Conservation (phyloP, 2,329 filamentous ascomycete species). For the Penicillium nordicum region DNA sequence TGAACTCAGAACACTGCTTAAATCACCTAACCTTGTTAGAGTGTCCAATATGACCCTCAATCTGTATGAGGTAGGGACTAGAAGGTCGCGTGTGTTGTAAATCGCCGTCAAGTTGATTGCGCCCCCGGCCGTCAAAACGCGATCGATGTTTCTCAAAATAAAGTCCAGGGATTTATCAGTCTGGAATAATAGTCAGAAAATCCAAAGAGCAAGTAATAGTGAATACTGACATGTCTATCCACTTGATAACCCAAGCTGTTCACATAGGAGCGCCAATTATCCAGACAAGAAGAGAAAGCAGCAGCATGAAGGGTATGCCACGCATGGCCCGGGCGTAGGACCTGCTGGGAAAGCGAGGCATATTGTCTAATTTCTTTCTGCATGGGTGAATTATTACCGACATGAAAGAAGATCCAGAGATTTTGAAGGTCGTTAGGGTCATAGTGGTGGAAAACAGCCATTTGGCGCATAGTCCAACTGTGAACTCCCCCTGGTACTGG, state of each 20-base stretch:
- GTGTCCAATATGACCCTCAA: neutral
- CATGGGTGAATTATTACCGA: neutral
- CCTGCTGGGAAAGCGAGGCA: neutral
- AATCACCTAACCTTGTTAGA: slow-evolving; percentile 5
- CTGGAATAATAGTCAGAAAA: neutral
- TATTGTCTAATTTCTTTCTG: neutral
- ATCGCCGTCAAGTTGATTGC: neutral
- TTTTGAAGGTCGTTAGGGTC: slow-evolving; percentile 5
- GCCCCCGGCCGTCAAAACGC: neutral
- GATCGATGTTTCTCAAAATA: neutral
- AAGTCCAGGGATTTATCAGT: neutral
- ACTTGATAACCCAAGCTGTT: neutral
- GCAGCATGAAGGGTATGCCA: neutral
- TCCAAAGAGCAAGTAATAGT: neutral
- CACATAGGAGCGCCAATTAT: neutral
- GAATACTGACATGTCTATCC: neutral
- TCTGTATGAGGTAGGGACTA: neutral
- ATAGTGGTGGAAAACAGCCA: slow-evolving; percentile 17
- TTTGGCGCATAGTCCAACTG: slow-evolving; percentile 19
- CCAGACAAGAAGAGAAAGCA: neutral
- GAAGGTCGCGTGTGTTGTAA: slow-evolving; percentile 2
- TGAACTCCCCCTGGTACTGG: neutral
- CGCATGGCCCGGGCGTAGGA: neutral
- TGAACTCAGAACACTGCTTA: slow-evolving; percentile 8
- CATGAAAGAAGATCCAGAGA: slow-evolving; percentile 21